These are phyloP conservation scores for Cubamyces lactineus DNA, from an alignment of 768 basidiomycete genomes.

Conservation along the genomic window DNA sequence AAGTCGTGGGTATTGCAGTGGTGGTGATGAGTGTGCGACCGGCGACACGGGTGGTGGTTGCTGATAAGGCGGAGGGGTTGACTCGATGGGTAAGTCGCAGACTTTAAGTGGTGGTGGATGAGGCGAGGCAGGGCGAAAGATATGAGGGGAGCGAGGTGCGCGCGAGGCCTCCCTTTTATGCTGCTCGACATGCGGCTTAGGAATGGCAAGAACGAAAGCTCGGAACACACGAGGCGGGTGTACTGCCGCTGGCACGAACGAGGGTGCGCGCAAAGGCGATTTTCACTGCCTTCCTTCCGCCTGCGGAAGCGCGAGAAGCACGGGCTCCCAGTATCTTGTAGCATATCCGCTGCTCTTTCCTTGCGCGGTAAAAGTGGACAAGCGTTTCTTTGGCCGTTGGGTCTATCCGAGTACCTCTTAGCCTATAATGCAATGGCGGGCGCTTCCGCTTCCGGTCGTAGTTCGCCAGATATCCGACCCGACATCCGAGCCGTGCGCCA, in stretches of 20 bases:
- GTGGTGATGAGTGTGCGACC: not conserved
- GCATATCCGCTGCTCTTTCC: too few species aligned
- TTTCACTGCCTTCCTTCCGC: not conserved
- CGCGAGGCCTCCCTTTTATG: slow-evolving; percentile 15
- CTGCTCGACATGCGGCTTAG: slow-evolving; percentile 17
- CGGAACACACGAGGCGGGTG: slow-evolving; percentile 22
- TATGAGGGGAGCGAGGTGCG: not conserved
- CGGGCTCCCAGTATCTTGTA: too few species aligned
- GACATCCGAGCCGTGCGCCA: too few species aligned
- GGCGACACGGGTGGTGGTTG: not conserved
- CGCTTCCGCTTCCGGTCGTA: too few species aligned
- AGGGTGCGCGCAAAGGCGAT: slow-evolving; percentile 2
- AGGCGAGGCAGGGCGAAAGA: not conserved
- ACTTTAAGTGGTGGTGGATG: slow-evolving; percentile 6
- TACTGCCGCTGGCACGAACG: not conserved
- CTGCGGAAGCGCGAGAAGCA: not conserved
- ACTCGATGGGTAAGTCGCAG: slow-evolving; percentile 18
- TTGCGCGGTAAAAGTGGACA: too few species aligned
- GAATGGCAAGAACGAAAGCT: slow-evolving; percentile 9
- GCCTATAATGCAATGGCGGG: too few species aligned
- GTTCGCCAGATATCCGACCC: too few species aligned
- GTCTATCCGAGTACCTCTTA: too few species aligned
- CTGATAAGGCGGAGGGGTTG: slow-evolving; percentile 1
- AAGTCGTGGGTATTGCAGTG: not conserved
- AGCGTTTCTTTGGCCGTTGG: too few species aligned